These are phyloP conservation scores for Fraxinus anomala DNA, from an alignment of 257 asterid species.

Conservation along the genomic window DNA sequence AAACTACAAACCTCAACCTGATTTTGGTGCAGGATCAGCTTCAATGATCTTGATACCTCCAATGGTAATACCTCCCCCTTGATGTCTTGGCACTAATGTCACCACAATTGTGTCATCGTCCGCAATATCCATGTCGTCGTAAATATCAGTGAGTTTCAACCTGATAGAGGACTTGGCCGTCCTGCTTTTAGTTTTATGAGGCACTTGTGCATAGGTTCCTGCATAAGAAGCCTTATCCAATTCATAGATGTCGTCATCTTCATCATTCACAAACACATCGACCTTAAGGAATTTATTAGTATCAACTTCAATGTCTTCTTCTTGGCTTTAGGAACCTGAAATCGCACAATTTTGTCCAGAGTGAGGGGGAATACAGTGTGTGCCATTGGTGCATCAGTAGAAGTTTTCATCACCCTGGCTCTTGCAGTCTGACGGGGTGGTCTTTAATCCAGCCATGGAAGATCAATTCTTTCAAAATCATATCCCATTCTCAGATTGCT, in stretches of 20 bases:
- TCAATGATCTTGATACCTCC: conserved; percentile 52
- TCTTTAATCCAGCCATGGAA: conserved; percentile 49
- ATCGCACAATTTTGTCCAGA: conserved; percentile 25
- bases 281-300: conserved; percentile 46
- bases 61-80: conserved; percentile 44
- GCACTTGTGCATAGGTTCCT: conserved; percentile 65
- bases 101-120: conserved; percentile 54
- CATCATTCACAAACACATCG: conserved; percentile 65
- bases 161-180: conserved; percentile 39
- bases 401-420: conserved; percentile 12
- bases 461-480: conserved; percentile 32
- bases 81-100: conserved; percentile 50
- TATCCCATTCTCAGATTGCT: conserved; percentile 42
- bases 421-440: conserved; percentile 35
- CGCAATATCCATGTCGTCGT: conserved; percentile 60
- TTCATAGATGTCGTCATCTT: conserved; percentile 42
- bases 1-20: not conserved
- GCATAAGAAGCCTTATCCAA: conserved; percentile 59
- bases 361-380: conserved; percentile 28
- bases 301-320: conserved; percentile 34
- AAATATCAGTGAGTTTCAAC: conserved; percentile 51
- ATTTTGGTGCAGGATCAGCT: not conserved
- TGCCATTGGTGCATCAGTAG: conserved; percentile 24
- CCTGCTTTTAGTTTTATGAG: conserved; percentile 35
- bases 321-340: conserved; percentile 38